Percentiles rank a stretch among this genome's conserved stretches.
These are phyloP conservation scores for Taxillus chinensis DNA, from an alignment of 164 flowering plant genomes.

Conservation along the genomic window DNA sequence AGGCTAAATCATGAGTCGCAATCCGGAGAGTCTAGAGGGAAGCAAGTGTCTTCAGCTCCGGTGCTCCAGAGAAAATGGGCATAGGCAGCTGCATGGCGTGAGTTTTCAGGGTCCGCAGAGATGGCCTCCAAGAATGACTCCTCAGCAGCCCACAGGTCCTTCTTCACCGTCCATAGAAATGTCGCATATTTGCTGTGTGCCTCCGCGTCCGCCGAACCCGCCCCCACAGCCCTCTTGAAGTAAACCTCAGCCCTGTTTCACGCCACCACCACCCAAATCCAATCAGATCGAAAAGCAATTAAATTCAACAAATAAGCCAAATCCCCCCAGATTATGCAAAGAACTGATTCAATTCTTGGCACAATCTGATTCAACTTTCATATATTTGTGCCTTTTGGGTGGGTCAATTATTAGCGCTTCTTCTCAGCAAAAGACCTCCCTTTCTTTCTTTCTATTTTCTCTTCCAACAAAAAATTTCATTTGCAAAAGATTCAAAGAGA, in stretches of 20 bases:
- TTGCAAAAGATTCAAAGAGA: too few species aligned
- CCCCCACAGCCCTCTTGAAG: conserved; percentile 56
- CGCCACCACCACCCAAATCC: conserved; percentile 4
- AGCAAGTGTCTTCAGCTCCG: conserved; percentile 86
- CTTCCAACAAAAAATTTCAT: too few species aligned
- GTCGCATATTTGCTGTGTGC: conserved; percentile 55
- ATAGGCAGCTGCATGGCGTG: conserved; percentile 52
- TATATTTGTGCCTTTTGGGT: too few species aligned
- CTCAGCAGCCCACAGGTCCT: conserved; percentile 76
- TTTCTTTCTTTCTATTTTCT: too few species aligned
- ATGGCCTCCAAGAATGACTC: conserved; percentile 72
- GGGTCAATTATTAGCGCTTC: too few species aligned
- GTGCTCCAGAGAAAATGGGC: conserved; percentile 91
- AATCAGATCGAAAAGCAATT: background rate
- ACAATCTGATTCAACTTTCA: too few species aligned
- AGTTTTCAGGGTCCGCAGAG: conserved; percentile 60
- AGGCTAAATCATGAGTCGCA: conserved; percentile 3
- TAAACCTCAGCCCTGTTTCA: conserved; percentile 81
- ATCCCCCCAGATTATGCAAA: too few species aligned
- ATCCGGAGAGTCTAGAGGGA: conserved; percentile 34
- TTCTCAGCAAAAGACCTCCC: too few species aligned
- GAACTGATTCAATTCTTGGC: too few species aligned
- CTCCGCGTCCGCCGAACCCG: conserved; percentile 65
- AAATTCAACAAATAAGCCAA: too few species aligned
- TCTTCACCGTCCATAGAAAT: conserved; percentile 64